Evolutionary conservation across 805 yeast genomes (phyloP).

Genomic region (Wickerhamiella kazuoi): DNA sequence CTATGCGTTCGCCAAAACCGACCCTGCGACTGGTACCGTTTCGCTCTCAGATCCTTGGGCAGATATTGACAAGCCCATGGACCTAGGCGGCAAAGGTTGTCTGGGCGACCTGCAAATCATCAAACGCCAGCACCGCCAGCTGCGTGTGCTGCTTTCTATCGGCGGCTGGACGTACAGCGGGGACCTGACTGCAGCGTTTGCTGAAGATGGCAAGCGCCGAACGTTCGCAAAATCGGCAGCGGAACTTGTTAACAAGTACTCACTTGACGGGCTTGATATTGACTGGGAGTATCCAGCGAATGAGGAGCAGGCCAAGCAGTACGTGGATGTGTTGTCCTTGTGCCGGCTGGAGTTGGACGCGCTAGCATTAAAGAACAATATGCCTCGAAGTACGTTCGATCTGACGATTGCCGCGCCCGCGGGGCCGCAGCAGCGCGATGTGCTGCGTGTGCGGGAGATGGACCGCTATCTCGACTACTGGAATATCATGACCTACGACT

Average conservation of each 20-base stretch:
- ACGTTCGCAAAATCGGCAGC: constrained; percentile 36
- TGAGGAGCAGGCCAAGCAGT: constrained; percentile 27
- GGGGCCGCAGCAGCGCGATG: constrained; percentile 28
- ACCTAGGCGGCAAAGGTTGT: constrained; percentile 27
- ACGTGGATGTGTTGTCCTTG: constrained; percentile 27
- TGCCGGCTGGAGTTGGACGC: constrained; percentile 26
- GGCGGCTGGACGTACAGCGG: constrained; percentile 61
- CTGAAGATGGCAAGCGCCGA: constrained; percentile 24
- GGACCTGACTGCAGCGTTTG: constrained; percentile 30
- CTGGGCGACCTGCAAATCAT: constrained; percentile 32
- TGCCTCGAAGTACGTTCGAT: constrained; percentile 22
- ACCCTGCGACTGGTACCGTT: constrained; percentile 35
- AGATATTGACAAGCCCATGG: constrained; percentile 27
- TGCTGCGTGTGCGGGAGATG: constrained; percentile 35
- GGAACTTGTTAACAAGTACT: constrained; percentile 31
- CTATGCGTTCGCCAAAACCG: constrained; percentile 59
- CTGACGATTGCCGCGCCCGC: constrained; percentile 70
- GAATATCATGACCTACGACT: constrained; percentile 89
- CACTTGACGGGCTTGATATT: constrained; percentile 79
- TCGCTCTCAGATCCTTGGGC: constrained; percentile 46
- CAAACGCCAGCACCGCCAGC: constrained; percentile 25
- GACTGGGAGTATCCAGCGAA: constrained; percentile 84
- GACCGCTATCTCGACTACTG: constrained; percentile 44
- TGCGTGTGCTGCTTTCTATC: constrained; percentile 52
- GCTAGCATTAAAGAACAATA: constrained; percentile 20